Conservation (phyloP, 108 stramenopile species). For the Pseudonitzschia delicatissima region DNA sequence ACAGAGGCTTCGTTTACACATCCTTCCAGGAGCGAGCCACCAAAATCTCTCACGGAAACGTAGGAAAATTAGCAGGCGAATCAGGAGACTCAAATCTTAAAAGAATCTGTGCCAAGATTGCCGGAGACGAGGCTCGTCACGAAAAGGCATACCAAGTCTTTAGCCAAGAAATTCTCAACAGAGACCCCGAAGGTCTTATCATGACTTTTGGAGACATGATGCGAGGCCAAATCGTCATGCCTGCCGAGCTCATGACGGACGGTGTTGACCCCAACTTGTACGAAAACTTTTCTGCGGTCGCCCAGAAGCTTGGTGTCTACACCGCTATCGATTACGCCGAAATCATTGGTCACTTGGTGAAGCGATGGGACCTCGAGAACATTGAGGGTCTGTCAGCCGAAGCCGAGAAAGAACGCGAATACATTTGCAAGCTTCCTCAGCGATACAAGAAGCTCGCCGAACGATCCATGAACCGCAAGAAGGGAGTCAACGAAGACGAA, state of each 20-base stretch:
- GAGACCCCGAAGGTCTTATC: slow-evolving; percentile 84
- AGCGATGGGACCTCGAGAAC: slow-evolving; percentile 80
- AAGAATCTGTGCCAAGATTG: slow-evolving; percentile 86
- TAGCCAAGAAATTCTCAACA: slow-evolving; percentile 76
- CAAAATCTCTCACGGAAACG: slow-evolving; percentile 85
- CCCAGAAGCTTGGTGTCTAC: slow-evolving; percentile 85
- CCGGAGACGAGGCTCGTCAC: slow-evolving; percentile 91
- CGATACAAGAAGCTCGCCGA: slow-evolving; percentile 86
- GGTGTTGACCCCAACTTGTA: slow-evolving; percentile 70
- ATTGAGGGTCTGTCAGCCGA: slow-evolving; percentile 68
- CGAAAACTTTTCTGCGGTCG: slow-evolving; percentile 82
- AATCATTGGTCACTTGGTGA: slow-evolving; percentile 83
- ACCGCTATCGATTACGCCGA: slow-evolving; percentile 93
- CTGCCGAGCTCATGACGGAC: slow-evolving; percentile 90
- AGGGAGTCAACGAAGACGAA: slow-evolving; percentile 60
- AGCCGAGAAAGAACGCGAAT: slow-evolving; percentile 84
- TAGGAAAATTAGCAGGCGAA: slow-evolving; percentile 71
- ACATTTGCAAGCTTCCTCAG: slow-evolving; percentile 73
- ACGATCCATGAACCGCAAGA: slow-evolving; percentile 85
- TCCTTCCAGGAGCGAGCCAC: slow-evolving; percentile 93
- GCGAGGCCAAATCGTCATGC: slow-evolving; percentile 90
- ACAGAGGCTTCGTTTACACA: slow-evolving; percentile 93
- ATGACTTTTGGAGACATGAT: slow-evolving; percentile 85
- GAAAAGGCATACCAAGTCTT: slow-evolving; percentile 90
- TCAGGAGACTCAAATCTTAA: slow-evolving; percentile 69